These are phyloP conservation scores for Phyllosticta capitalensis DNA, from an alignment of 2,329 filamentous ascomycete genomes.

Conservation along the genomic window DNA sequence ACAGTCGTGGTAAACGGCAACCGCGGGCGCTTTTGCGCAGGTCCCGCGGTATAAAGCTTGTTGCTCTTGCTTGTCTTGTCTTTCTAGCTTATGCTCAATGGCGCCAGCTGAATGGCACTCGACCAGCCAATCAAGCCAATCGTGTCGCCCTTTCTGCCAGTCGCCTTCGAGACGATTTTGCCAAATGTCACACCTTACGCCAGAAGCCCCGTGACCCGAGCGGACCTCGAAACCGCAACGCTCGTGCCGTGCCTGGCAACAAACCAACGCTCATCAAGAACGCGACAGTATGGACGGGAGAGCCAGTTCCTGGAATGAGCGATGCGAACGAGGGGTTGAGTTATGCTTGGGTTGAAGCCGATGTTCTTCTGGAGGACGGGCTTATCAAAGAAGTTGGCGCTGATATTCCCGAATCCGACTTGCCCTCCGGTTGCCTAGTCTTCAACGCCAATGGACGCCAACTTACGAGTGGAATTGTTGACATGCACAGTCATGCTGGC, in stretches of 20 bases:
- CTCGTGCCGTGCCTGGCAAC: constrained; percentile 49
- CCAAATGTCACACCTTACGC: constrained; percentile 47
- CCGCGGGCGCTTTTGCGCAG: constrained; percentile 16
- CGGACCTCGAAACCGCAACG: constrained; percentile 49
- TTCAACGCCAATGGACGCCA: constrained; percentile 52
- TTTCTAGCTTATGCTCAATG: constrained; percentile 15
- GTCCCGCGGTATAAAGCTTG: constrained; percentile 12
- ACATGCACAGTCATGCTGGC: constrained; percentile 62
- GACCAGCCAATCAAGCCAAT: constrained; percentile 14
- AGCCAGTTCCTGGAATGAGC: constrained; percentile 45
- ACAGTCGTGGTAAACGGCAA: background rate
- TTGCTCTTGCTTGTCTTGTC: constrained; percentile 16
- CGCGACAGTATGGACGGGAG: constrained; percentile 57
- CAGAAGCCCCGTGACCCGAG: constrained; percentile 47
- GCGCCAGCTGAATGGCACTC: constrained; percentile 14
- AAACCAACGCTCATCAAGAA: constrained; percentile 56
- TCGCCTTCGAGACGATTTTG: constrained; percentile 46
- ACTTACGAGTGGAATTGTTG: constrained; percentile 58
- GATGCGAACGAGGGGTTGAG: constrained; percentile 50
- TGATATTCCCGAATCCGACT: constrained; percentile 32
- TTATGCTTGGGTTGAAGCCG: constrained; percentile 50
- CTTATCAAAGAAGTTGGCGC: constrained; percentile 48
- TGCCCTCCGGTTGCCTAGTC: constrained; percentile 42
- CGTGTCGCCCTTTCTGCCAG: constrained; percentile 37
- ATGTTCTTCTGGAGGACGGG: constrained; percentile 52